These are phyloP conservation scores for Cercophora samala DNA, from an alignment of 495 filamentous ascomycete genomes.

Conservation along the genomic window DNA sequence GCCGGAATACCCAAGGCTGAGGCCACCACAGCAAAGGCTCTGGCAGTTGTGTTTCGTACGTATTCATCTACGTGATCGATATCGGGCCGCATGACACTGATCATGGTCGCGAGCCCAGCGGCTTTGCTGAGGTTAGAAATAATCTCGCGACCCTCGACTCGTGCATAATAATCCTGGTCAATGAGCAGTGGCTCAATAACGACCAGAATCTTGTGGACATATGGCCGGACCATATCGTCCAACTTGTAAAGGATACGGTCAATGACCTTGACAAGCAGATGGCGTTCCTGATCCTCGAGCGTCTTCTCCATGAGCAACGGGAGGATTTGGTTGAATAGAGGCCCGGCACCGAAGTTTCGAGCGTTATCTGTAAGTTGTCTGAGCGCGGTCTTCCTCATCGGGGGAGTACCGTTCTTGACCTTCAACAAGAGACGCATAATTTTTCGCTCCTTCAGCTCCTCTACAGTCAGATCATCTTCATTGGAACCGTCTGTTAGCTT, in stretches of 20 bases:
- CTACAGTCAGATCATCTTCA: constrained; percentile 85
- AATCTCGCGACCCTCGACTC: constrained; percentile 96
- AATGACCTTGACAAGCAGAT: constrained; percentile 98
- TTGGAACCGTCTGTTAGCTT: constrained; percentile 95
- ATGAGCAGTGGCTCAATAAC: constrained; percentile 99
- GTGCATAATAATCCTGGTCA: constrained; percentile 98
- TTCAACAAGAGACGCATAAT: constrained; percentile 97
- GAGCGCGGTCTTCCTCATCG: constrained; percentile 98
- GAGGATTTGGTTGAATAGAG: constrained; percentile 96
- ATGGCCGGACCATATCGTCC: constrained; percentile 93
- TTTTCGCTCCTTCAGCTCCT: constrained; percentile 96
- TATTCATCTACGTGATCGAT: constrained; percentile 99
- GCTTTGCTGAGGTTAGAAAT: constrained; percentile 97
- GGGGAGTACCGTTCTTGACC: constrained; percentile 98
- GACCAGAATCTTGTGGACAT: constrained; percentile 96
- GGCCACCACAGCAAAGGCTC: constrained; percentile 96
- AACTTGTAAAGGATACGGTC: constrained; percentile 98
- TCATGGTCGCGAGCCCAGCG: constrained; percentile 97
- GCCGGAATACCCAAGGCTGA: constrained; percentile 95
- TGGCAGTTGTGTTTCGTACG: constrained; percentile 96
- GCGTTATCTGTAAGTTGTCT: constrained; percentile 98
- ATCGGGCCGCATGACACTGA: constrained; percentile 97
- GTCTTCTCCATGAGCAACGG: constrained; percentile 98
- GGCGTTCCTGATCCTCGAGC: constrained; percentile 96
- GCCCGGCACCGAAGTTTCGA: constrained; percentile 89